phyloP scores from a whole-genome alignment of 768 basidiomycete species.

The Tricholomella constricta region DNA sequence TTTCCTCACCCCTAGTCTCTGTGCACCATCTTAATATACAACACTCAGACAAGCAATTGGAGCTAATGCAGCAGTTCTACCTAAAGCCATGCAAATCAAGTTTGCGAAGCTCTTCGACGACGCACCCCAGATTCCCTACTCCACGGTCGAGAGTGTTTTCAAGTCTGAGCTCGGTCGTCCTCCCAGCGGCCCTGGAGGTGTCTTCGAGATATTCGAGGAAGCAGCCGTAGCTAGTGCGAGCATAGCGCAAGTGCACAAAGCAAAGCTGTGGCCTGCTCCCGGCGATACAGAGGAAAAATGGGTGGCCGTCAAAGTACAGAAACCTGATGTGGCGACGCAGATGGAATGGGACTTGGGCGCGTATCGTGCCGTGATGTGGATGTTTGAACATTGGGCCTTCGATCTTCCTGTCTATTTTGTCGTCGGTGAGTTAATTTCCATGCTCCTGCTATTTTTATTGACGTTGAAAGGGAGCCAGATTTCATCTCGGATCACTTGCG shows the following conservation, averaged over 20 bases:
- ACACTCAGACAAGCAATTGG: conserved; percentile 71
- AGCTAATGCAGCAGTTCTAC: conserved; percentile 84
- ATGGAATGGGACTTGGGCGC: conserved; percentile 82
- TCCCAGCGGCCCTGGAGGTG: conserved; percentile 65
- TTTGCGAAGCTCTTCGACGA: conserved; percentile 87
- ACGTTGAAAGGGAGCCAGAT: conserved; percentile 44
- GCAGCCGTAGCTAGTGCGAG: conserved; percentile 83
- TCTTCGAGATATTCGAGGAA: conserved; percentile 81
- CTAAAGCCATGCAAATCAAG: conserved; percentile 78
- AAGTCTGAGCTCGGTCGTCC: conserved; percentile 65
- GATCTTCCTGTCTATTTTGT: conserved; percentile 84
- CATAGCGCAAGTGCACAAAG: conserved; percentile 91
- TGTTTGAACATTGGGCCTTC: conserved; percentile 79
- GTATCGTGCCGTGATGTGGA: conserved; percentile 75
- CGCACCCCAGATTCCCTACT: conserved; percentile 82
- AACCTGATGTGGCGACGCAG: conserved; percentile 84
- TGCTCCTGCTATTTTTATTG: too few species aligned
- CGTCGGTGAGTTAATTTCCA: conserved; percentile 51
- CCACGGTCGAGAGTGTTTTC: conserved; percentile 68
- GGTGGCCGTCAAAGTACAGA: conserved; percentile 95
- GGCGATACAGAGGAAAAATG: conserved; percentile 51
- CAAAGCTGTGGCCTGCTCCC: conserved; percentile 49
- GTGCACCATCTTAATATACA: background rate
- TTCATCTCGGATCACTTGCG: conserved; percentile 82
- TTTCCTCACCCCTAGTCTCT: background rate